These are phyloP conservation scores for Cladosporium sphaerospermum DNA, from an alignment of 2,329 filamentous ascomycete species.

Conservation along the genomic window DNA sequence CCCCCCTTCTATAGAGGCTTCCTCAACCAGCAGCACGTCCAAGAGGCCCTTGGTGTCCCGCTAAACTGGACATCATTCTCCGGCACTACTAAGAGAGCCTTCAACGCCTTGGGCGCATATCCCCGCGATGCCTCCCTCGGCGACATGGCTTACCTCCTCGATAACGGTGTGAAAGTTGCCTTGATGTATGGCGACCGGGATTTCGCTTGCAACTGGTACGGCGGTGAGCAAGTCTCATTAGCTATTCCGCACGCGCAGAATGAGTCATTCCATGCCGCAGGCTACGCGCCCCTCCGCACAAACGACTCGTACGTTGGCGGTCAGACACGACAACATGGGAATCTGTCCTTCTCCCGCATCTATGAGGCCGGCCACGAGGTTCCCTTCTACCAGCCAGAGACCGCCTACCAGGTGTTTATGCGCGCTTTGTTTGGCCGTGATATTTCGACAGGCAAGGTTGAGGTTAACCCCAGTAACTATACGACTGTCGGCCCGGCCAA, in stretches of 20 bases:
- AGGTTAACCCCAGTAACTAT: not conserved
- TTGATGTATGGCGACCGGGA: constrained; percentile 53
- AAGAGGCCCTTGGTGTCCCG: constrained; percentile 51
- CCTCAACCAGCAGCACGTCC: constrained; percentile 51
- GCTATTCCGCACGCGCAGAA: constrained; percentile 40
- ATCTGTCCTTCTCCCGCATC: constrained; percentile 40
- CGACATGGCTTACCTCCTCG: constrained; percentile 49
- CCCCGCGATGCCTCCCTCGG: constrained; percentile 42
- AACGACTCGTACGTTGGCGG: constrained; percentile 21
- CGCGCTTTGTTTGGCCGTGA: constrained; percentile 29
- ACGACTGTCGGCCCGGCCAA: constrained; percentile 11
- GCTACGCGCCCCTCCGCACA: constrained; percentile 36
- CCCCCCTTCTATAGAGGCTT: constrained; percentile 46
- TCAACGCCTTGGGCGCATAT: constrained; percentile 43
- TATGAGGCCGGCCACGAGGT: constrained; percentile 47
- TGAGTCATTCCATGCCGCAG: constrained; percentile 42
- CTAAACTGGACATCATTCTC: constrained; percentile 8
- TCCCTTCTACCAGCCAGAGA: constrained; percentile 33
- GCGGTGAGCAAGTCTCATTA: constrained; percentile 29
- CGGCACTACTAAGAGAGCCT: constrained; percentile 10
- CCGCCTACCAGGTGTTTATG: constrained; percentile 33
- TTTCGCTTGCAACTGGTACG: constrained; percentile 34
- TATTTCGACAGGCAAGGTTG: constrained; percentile 33
- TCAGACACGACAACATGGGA: constrained; percentile 32
- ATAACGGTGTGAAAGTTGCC: constrained; percentile 50